phyloP scores from a whole-genome alignment of 805 yeast genomes.

The Starmerella floricola region DNA sequence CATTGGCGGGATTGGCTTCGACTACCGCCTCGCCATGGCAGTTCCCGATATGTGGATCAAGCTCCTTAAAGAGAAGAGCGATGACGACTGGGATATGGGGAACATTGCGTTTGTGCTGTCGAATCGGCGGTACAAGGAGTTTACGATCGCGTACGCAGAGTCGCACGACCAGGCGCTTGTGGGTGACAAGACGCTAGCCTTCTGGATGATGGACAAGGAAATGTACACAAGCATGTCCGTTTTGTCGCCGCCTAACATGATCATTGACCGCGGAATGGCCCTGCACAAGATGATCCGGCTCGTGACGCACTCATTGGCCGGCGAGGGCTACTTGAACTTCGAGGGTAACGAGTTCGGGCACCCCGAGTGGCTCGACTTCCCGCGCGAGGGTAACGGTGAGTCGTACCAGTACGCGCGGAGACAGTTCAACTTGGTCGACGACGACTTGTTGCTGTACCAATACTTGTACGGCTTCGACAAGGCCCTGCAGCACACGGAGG shows the following conservation, averaged over 20 bases:
- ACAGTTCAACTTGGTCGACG: conserved; percentile 79
- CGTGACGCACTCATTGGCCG: conserved; percentile 82
- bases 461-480: conserved; percentile 70
- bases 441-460: conserved; percentile 66
- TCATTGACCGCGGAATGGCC: conserved; percentile 79
- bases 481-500: conserved; percentile 70
- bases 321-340: conserved; percentile 90
- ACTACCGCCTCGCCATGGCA: conserved; percentile 91
- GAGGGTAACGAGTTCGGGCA: conserved; percentile 99
- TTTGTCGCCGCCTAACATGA: conserved; percentile 57
- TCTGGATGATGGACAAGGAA: conserved; percentile 97
- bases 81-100: conserved; percentile 87
- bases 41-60: conserved; percentile 99
- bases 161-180: conserved; percentile 96
- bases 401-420: conserved; percentile 90
- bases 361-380: conserved; percentile 98
- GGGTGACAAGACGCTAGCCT: conserved; percentile 92
- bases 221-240: conserved; percentile 94
- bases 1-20: conserved; percentile 85
- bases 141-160: conserved; percentile 84
- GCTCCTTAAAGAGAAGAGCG: conserved; percentile 64
- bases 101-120: conserved; percentile 68
- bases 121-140: conserved; percentile 78
- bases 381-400: conserved; percentile 76
- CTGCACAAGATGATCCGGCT: conserved; percentile 85